Conservation (phyloP, 352 stramenopile genomes). For the Phytophthora pinifolia region DNA sequence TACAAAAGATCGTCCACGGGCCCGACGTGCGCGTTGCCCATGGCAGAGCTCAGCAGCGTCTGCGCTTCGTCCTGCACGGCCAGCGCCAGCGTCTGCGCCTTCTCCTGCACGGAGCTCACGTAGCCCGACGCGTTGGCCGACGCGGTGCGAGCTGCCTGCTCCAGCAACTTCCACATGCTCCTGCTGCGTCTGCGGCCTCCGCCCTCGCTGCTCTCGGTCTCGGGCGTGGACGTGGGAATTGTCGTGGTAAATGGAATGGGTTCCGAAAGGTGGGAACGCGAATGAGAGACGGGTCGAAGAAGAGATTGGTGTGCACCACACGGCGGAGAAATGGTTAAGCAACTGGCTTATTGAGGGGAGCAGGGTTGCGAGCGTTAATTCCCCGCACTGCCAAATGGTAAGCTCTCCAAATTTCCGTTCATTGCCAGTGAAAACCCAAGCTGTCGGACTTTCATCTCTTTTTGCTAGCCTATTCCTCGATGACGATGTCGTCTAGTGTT, state of each 20-base stretch:
- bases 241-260: not conserved
- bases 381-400: too few relatives aligned
- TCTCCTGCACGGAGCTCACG: conserved; percentile 71
- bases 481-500: too few relatives aligned
- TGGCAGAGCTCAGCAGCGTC: conserved; percentile 61
- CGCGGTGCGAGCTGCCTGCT: conserved; percentile 73
- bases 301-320: too few relatives aligned
- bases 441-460: too few relatives aligned
- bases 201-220: not conserved
- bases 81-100: conserved; percentile 68
- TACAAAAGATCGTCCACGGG: conserved; percentile 86
- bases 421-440: too few relatives aligned
- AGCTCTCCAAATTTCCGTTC: too few relatives aligned
- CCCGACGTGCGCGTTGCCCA: conserved; percentile 51
- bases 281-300: not conserved
- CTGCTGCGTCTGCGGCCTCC: conserved; percentile 17
- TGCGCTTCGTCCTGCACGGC: conserved; percentile 76
- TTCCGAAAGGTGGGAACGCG: conserved; percentile 1
- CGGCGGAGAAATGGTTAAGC: too few relatives aligned
- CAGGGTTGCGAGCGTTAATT: too few relatives aligned
- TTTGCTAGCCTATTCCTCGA: too few relatives aligned
- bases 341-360: too few relatives aligned
- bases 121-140: conserved; percentile 71
- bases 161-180: conserved; percentile 77
- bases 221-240: not conserved